These are phyloP conservation scores for Pseudogymnoascus sp. DNA, from an alignment of 2,329 filamentous ascomycete genomes.

Conservation along the genomic window DNA sequence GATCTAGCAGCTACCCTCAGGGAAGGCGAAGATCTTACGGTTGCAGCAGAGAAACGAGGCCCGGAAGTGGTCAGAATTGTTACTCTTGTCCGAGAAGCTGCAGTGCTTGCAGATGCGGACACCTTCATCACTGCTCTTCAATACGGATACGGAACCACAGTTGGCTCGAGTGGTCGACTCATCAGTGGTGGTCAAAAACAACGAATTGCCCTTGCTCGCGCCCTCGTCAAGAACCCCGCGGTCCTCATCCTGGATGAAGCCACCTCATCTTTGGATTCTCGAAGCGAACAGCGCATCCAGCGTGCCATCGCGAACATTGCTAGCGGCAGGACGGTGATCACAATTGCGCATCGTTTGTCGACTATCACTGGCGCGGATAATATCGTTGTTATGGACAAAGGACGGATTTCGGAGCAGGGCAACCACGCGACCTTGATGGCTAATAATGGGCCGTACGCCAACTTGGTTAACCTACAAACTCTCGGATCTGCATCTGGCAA, in stretches of 20 bases:
- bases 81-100: slow-evolving; percentile 41
- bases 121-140: slow-evolving; percentile 47
- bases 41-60: slow-evolving; percentile 38
- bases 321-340: slow-evolving; percentile 77
- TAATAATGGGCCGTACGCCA: slow-evolving; percentile 45
- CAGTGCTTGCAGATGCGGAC: slow-evolving; percentile 51
- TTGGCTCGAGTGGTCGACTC: slow-evolving; percentile 26
- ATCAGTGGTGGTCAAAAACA: slow-evolving; percentile 79
- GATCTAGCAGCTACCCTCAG: slow-evolving; percentile 47
- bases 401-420: slow-evolving; percentile 66
- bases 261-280: slow-evolving; percentile 65
- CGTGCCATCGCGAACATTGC: slow-evolving; percentile 73
- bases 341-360: slow-evolving; percentile 85
- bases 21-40: slow-evolving; percentile 41
- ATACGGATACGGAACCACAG: slow-evolving; percentile 20
- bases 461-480: slow-evolving; percentile 35
- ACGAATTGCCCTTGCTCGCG: slow-evolving; percentile 67
- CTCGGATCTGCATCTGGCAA: slow-evolving; percentile 16
- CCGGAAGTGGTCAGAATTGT: slow-evolving; percentile 45
- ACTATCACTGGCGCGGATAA: slow-evolving; percentile 87
- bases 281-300: slow-evolving; percentile 87
- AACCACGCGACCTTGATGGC: slow-evolving; percentile 69
- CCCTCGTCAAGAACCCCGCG: slow-evolving; percentile 44
- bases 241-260: slow-evolving; percentile 57
- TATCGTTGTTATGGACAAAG: slow-evolving; percentile 72